phyloP scores from a whole-genome alignment of 2,329 filamentous ascomycete genomes.

The Colletotrichum musae region DNA sequence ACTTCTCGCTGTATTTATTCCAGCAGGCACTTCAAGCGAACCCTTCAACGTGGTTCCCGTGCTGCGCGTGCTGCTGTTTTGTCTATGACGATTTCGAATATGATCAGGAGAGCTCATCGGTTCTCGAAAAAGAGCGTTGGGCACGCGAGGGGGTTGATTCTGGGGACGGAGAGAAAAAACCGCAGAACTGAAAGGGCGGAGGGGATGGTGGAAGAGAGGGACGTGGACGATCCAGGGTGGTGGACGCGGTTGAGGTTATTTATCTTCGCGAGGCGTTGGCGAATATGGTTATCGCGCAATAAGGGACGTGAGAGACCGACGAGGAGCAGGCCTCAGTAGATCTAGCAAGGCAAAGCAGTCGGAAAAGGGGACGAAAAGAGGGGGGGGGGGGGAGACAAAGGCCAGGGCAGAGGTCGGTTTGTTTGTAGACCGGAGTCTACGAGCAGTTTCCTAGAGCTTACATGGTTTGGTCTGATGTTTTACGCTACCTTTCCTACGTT shows the following conservation, averaged over 20 bases:
- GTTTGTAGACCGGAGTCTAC: constrained; percentile 36
- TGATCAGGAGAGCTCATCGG: constrained; percentile 16
- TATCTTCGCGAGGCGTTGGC: constrained; percentile 41
- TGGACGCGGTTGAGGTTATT: constrained; percentile 25
- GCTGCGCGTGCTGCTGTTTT: constrained; percentile 15
- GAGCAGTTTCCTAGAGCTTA: constrained; percentile 41
- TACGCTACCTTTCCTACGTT: constrained; percentile 11
- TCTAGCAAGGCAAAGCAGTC: constrained; percentile 8
- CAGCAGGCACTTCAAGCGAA: constrained; percentile 20
- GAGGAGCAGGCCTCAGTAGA: constrained; percentile 22
- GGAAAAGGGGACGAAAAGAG: constrained; percentile 34
- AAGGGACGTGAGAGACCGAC: constrained; percentile 16
- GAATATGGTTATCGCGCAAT: constrained; percentile 33
- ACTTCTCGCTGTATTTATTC: constrained; percentile 38
- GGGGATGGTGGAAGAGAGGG: neutral
- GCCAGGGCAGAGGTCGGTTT: constrained; percentile 28
- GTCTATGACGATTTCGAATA: constrained; percentile 24
- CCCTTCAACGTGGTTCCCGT: constrained; percentile 1
- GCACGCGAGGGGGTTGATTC: neutral
- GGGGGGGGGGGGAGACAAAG: constrained; percentile 4
- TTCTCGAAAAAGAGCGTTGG: constrained; percentile 4
- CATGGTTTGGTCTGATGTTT: constrained; percentile 37
- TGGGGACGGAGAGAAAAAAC: constrained; percentile 1
- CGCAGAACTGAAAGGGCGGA: neutral
- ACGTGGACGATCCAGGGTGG: constrained; percentile 4